phyloP scores from a whole-genome alignment of 2,329 filamentous ascomycete species.

The Stemphylium beticola region DNA sequence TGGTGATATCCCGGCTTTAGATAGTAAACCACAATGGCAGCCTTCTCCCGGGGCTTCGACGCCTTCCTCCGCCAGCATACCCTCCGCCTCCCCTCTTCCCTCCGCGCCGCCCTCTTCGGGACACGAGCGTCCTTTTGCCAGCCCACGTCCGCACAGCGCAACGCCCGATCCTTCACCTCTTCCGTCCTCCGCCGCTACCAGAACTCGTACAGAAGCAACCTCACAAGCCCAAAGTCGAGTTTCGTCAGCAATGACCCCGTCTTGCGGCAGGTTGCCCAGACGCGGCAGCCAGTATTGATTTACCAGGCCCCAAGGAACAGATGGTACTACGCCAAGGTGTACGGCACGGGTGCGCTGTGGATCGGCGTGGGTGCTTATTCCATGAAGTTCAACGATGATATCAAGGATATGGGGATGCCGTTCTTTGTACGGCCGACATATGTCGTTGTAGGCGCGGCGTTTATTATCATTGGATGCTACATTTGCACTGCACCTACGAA shows the following conservation, averaged over 20 bases:
- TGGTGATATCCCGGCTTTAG: not conserved
- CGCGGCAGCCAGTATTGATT: constrained; percentile 40
- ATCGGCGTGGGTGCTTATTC: constrained; percentile 38
- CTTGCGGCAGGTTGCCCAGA: constrained; percentile 40
- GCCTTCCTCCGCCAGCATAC: constrained; percentile 34
- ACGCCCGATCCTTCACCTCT: constrained; percentile 34
- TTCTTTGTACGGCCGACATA: constrained; percentile 45
- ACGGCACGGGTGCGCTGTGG: constrained; percentile 32
- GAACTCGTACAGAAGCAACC: constrained; percentile 16
- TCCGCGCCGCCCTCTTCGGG: constrained; percentile 41
- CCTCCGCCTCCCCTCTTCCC: constrained; percentile 41
- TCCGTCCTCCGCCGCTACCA: constrained; percentile 33
- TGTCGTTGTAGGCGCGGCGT: constrained; percentile 36
- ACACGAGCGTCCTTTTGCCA: constrained; percentile 31
- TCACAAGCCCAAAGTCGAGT: constrained; percentile 11
- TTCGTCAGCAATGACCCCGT: constrained; percentile 40
- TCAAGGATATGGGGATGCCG: constrained; percentile 37
- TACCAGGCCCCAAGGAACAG: constrained; percentile 38
- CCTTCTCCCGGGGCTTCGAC: constrained; percentile 39
- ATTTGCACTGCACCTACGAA: constrained; percentile 40
- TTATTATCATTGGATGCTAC: constrained; percentile 40
- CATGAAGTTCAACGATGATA: constrained; percentile 41
- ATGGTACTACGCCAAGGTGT: constrained; percentile 39
- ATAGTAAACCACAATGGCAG: constrained; percentile 31
- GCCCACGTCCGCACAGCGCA: constrained; percentile 13